These are phyloP conservation scores for Zymoseptoria ardabiliae DNA, from an alignment of 2,329 filamentous ascomycete species.

Conservation along the genomic window DNA sequence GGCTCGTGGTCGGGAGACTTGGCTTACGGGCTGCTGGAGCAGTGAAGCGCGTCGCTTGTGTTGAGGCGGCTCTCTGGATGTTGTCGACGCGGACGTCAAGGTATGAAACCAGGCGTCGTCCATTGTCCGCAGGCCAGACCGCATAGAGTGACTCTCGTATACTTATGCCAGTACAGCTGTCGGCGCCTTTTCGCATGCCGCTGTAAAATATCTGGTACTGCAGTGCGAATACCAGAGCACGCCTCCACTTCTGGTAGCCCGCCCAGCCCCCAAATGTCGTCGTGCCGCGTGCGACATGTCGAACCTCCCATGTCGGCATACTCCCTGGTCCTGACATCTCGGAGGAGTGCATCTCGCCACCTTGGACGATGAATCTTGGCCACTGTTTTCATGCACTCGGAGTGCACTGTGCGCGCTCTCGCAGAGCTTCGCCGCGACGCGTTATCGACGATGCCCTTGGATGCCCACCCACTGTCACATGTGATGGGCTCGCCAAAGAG, in stretches of 20 bases:
- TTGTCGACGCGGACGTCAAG: slow-evolving; percentile 53
- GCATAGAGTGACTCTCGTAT: not conserved
- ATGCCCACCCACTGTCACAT: not conserved
- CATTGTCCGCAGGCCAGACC: slow-evolving; percentile 16
- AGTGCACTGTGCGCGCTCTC: not conserved
- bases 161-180: not conserved
- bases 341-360: not conserved
- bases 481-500: not conserved
- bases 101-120: slow-evolving; percentile 76
- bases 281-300: not conserved
- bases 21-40: slow-evolving; percentile 48
- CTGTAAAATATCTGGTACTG: no score
- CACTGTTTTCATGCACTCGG: not conserved
- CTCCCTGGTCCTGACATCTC: not conserved
- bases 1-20: slow-evolving; percentile 26
- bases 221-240: not conserved
- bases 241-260: not conserved
- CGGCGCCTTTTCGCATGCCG: not conserved
- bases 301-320: not conserved
- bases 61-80: slow-evolving; percentile 43
- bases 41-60: slow-evolving; percentile 64
- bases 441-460: not conserved
- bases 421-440: not conserved
- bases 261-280: not conserved
- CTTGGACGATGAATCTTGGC: not conserved